These are phyloP conservation scores for Penicillium sp. DNA, from an alignment of 2,329 filamentous ascomycete species.

Conservation along the genomic window DNA sequence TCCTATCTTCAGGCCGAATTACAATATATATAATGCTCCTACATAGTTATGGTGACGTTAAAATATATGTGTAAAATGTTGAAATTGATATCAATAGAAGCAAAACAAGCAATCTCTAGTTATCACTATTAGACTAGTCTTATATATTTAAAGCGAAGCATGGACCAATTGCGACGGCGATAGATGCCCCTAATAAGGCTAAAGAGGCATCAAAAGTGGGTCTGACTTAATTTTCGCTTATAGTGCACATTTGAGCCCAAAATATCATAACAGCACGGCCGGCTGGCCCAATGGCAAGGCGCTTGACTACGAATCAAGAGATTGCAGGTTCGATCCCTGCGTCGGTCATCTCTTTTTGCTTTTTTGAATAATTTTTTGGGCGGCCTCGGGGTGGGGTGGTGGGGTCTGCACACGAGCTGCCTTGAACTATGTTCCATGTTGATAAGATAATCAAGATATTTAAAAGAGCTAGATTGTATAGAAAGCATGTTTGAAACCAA, in stretches of 20 bases:
- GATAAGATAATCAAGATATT: too few relatives aligned
- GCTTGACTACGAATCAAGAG: conserved; percentile 55
- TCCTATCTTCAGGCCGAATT: neutral
- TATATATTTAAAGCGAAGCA: too few relatives aligned
- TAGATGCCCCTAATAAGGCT: neutral
- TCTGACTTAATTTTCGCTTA: accelerated
- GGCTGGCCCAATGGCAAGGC: conserved; percentile 52
- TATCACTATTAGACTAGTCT: too few relatives aligned
- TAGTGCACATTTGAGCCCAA: accelerated
- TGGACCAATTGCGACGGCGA: neutral
- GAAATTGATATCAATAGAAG: too few relatives aligned
- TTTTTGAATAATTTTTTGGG: too few relatives aligned
- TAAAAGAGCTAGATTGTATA: neutral
- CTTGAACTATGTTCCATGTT: too few relatives aligned
- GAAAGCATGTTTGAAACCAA: neutral
- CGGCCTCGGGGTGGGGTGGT: neutral
- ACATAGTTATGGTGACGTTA: neutral
- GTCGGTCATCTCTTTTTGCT: conserved; percentile 35
- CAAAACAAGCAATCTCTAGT: neutral
- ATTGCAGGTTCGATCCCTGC: conserved; percentile 51
- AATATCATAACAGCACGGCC: conserved; percentile 11
- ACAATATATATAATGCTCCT: neutral
- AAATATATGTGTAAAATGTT: neutral
- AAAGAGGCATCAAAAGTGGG: neutral
- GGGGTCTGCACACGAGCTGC: too few relatives aligned